phyloP scores from a whole-genome alignment of 139 green algal species.

The Closterium sp. region DNA sequence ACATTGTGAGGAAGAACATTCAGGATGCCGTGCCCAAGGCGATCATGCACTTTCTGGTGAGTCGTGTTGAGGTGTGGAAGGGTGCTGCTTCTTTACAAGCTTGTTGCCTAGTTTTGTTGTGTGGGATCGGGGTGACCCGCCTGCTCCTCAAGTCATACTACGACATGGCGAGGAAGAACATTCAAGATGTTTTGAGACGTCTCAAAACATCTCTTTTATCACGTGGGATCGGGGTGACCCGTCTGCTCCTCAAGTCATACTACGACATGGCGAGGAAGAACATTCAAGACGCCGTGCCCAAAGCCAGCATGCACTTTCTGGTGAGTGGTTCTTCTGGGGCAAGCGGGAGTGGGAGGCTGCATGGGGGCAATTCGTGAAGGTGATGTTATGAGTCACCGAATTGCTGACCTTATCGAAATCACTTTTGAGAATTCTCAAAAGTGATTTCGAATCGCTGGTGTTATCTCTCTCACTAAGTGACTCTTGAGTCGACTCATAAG shows the following conservation, averaged over 20 bases:
- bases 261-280: constrained; percentile 75
- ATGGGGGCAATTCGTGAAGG: no score
- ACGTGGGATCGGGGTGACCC: constrained; percentile 40
- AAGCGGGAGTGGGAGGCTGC: neutral
- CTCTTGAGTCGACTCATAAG: no score
- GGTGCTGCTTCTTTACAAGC: no score
- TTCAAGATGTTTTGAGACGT: constrained; percentile 82
- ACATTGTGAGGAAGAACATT: constrained; percentile 83
- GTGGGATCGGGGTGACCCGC: neutral
- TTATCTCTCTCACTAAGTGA: no score
- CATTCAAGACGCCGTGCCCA: neutral
- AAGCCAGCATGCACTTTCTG: neutral
- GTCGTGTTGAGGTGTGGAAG: neutral
- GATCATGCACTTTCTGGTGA: constrained; percentile 93
- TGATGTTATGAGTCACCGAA: no score
- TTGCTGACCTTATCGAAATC: no score
- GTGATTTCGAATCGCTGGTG: no score
- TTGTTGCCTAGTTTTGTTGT: no score
- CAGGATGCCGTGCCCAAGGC: constrained; percentile 87
- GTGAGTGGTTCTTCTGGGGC: neutral
- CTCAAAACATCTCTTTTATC: no score
- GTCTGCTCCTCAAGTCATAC: constrained; percentile 65
- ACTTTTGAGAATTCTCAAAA: no score
- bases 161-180: constrained; percentile 78
- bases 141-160: constrained; percentile 75